Evolutionary conservation across 306 rosid genomes (phyloP).

Genomic region (Trichosanthes truncata): DNA sequence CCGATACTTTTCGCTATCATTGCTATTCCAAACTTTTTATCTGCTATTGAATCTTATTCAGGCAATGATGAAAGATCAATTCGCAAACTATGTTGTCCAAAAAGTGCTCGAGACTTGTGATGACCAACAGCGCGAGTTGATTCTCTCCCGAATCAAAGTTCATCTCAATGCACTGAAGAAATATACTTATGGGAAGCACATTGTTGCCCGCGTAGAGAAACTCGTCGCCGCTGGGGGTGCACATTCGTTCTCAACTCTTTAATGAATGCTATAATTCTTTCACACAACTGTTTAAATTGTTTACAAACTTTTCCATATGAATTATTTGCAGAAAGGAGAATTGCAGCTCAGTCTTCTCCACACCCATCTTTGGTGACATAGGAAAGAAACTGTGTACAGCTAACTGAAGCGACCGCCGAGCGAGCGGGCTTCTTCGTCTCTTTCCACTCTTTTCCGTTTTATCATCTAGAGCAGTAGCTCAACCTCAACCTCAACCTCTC

Average conservation of each 20-base stretch:
- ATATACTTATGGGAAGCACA: conserved; percentile 93
- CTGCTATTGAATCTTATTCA: neutral
- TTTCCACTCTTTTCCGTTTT: conserved; percentile 14
- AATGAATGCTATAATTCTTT: neutral
- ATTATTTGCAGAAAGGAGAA: conserved; percentile 78
- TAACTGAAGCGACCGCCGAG: conserved; percentile 66
- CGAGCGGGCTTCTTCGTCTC: conserved; percentile 42
- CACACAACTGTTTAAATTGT: too few relatives aligned
- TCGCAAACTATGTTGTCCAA: conserved; percentile 92
- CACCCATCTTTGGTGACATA: conserved; percentile 60
- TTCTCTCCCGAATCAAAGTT: conserved; percentile 85
- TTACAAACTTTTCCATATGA: neutral
- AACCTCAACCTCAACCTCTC: conserved; percentile 25
- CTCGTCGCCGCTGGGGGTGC: conserved; percentile 98
- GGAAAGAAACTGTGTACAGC: conserved; percentile 74
- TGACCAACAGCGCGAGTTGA: conserved; percentile 90
- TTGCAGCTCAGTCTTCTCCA: conserved; percentile 78
- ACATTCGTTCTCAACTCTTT: neutral
- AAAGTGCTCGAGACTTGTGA: conserved; percentile 95
- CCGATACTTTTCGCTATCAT: neutral
- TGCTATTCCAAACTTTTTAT: neutral
- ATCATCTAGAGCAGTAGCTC: conserved; percentile 26
- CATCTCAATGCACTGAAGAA: conserved; percentile 93
- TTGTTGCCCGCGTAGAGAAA: conserved; percentile 93
- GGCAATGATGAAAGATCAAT: conserved; percentile 98